phyloP scores from a whole-genome alignment of 2,329 filamentous ascomycete genomes.

The Tothia fuscella region DNA sequence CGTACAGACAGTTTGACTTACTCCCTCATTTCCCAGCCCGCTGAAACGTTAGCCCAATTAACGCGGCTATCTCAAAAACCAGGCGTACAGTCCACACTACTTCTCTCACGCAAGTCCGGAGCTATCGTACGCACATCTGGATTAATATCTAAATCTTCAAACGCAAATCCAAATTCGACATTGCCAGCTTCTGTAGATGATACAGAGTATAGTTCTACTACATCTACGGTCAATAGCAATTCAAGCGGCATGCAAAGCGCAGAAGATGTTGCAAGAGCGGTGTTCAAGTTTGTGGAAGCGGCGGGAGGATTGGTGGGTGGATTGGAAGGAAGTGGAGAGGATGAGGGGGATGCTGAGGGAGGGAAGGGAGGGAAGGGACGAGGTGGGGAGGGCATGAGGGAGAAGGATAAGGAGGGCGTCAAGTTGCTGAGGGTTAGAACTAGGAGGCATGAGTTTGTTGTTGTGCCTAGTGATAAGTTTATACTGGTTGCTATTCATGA shows the following conservation, averaged over 20 bases:
- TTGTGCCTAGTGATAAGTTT: conserved; percentile 63
- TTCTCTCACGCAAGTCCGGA: conserved; percentile 59
- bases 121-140: conserved; percentile 66
- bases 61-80: conserved; percentile 63
- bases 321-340: no score
- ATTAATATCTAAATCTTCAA: conserved; percentile 48
- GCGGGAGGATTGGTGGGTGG: conserved; percentile 60
- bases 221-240: conserved; percentile 23
- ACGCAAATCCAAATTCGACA: conserved; percentile 31
- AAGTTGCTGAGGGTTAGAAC: conserved; percentile 65
- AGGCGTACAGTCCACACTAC: conserved; percentile 65
- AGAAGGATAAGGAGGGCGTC: conserved; percentile 67
- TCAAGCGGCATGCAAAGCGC: conserved; percentile 44
- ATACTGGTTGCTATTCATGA: conserved; percentile 71
- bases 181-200: conserved; percentile 24
- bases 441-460: conserved; percentile 76
- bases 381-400: no score
- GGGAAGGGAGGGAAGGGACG: no score
- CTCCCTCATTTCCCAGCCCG: conserved; percentile 16
- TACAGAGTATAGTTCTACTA: no score
- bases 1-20: not conserved
- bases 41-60: conserved; percentile 53
- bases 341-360: no score
- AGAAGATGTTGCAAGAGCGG: conserved; percentile 62
- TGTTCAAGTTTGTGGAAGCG: conserved; percentile 62